Conservation (phyloP, 345 rosid genomes). For the Euphorbia pulcherrima region DNA sequence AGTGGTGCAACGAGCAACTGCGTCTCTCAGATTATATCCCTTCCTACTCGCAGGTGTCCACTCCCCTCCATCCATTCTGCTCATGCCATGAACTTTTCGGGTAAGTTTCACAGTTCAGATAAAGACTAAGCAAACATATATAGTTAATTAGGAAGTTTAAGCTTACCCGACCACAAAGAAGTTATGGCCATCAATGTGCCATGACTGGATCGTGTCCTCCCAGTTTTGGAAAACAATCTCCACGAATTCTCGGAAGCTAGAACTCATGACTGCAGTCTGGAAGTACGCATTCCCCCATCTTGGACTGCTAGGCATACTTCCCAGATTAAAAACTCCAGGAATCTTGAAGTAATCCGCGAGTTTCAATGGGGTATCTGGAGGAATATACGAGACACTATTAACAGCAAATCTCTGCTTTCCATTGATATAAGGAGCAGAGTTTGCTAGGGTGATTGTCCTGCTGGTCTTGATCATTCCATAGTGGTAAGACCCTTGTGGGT, state of each 20-base stretch:
- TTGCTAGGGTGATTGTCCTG: conserved; percentile 51
- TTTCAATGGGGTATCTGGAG: conserved; percentile 80
- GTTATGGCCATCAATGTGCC: conserved; percentile 83
- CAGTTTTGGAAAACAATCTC: conserved; percentile 77
- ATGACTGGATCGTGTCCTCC: conserved; percentile 69
- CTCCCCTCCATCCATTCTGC: conserved; percentile 71
- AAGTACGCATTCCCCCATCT: conserved; percentile 56
- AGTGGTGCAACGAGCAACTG: conserved; percentile 59
- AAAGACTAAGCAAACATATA: not conserved
- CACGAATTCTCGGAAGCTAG: conserved; percentile 56
- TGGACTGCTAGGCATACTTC: conserved; percentile 64
- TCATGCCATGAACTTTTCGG: not conserved
- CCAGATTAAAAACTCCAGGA: conserved; percentile 61
- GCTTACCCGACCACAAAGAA: conserved; percentile 90
- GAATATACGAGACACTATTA: conserved; percentile 74
- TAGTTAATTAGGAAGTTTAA: not conserved
- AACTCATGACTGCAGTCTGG: conserved; percentile 79
- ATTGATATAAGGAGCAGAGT: conserved; percentile 63
- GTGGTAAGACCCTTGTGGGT: conserved; percentile 90
- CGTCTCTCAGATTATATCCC: conserved; percentile 54
- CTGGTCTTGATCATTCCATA: conserved; percentile 76
- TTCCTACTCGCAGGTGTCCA: conserved; percentile 59
- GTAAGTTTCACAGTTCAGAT: not conserved
- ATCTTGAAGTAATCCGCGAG: conserved; percentile 81
- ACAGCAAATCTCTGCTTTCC: conserved; percentile 78